These are phyloP conservation scores for Quercus alba DNA, from an alignment of 306 rosid species.

Conservation along the genomic window DNA sequence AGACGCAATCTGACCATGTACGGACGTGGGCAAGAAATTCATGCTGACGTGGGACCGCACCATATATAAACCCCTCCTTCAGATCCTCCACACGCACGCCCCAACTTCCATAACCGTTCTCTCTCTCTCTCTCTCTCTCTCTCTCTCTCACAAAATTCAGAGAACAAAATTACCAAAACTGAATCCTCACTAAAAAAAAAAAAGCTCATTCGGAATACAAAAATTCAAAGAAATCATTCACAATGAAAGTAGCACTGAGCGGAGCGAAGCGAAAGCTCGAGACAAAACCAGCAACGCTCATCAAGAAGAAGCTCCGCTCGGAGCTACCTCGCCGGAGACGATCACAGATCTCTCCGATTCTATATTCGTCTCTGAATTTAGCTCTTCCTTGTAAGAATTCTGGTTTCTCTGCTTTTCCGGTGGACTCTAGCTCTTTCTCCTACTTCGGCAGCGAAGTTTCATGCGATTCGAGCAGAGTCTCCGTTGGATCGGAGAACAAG, in stretches of 20 bases:
- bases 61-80: conserved; percentile 28
- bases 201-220: conserved; percentile 14
- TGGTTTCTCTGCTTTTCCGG: conserved; percentile 26
- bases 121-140: conserved; percentile 11
- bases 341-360: conserved; percentile 53
- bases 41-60: conserved; percentile 35
- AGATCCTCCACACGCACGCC: conserved; percentile 9
- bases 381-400: conserved; percentile 5
- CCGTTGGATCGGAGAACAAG: conserved; percentile 29
- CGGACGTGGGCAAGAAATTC: conserved; percentile 23
- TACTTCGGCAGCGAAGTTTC: conserved; percentile 55
- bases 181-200: neutral
- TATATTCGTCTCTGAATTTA: conserved; percentile 15
- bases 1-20: neutral
- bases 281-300: conserved; percentile 13
- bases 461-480: conserved; percentile 48
- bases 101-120: conserved; percentile 53
- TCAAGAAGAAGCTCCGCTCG: conserved; percentile 68
- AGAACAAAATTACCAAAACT: neutral
- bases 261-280: conserved; percentile 38
- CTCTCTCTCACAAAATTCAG: conserved; percentile 1
- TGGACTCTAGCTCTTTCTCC: conserved; percentile 44
- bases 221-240: neutral
- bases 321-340: conserved; percentile 60
- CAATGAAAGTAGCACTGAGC: conserved; percentile 39